Base-by-base conservation (phyloP, 352 stramenopile genomes). In the Phytopythium montanum region DNA sequence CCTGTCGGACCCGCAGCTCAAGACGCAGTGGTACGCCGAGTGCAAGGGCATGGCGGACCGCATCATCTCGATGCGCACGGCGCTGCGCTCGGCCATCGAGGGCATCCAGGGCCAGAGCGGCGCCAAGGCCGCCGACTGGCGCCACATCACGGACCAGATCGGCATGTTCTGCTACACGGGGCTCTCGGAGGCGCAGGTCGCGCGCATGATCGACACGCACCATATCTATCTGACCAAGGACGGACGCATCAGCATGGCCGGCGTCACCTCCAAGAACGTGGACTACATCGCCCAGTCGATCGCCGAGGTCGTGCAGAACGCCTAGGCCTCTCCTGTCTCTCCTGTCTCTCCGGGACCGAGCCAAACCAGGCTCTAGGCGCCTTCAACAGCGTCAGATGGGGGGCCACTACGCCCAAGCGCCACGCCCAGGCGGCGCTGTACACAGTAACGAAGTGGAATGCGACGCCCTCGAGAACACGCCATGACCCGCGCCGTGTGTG, bases 141-240 rank as follows among this genome's bases (percentile, higher is more conserved):
- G 93, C 65, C 97, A 99, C 79, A 98, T 99, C 70, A 99, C 93
- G 23, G 95, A 98, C 59, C 97, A 99, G 78, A 99, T 99, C 68
- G 96, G 97, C 62, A 99, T 99, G 97, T 99, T 99, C 85, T 98
- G 95, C 71, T 99, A 95, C 82, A 99, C 95, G 42, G 97, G 97
- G 21, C 79, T 99, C 50, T 96, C 80, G 42, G 89, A 97, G 65
- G 92, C 98, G 23, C 93, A 99, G 72, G 94, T 98, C 41, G 76
- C 89, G 53, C 82, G 81, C 68, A 91, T 99, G 75, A 98, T 97
- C 42, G 82, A 92, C 57, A 86, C 97, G 69, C 96, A 99, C 73
- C 95, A 98, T 73, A 98, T 99, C 71, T 99, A 99, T 81, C 86
- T 99, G 66, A 99, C 97, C 50, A 96, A 95, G 68, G 94, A 99